These are phyloP conservation scores for Solanum etuberosum DNA, from an alignment of 257 asterid genomes.

Conservation along the genomic window DNA sequence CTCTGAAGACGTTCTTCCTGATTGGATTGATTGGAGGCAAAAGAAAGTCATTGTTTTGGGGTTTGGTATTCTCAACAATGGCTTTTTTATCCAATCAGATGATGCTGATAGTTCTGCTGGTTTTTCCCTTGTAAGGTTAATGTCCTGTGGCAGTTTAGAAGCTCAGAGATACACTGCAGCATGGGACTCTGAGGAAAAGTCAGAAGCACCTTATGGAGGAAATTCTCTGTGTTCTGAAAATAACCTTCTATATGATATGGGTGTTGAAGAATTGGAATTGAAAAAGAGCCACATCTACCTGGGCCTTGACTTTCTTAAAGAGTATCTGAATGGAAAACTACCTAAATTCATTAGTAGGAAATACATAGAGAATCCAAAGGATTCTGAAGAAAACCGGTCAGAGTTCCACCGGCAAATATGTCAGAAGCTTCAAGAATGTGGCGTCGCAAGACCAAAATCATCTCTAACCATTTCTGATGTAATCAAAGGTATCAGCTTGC, in stretches of 20 bases:
- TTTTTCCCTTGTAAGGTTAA: slow-evolving; percentile 42
- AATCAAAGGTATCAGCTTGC: slow-evolving; percentile 40
- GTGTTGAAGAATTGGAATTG: slow-evolving; percentile 16
- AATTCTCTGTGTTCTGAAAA: slow-evolving; percentile 18
- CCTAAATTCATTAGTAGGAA: slow-evolving; percentile 16
- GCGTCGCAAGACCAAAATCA: slow-evolving; percentile 11
- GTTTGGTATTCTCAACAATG: slow-evolving; percentile 41
- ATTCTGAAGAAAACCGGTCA: slow-evolving; percentile 3
- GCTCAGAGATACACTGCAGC: slow-evolving; percentile 46
- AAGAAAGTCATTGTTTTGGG: slow-evolving; percentile 49
- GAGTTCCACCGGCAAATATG: slow-evolving; percentile 29
- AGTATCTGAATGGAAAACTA: slow-evolving; percentile 36
- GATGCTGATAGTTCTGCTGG: slow-evolving; percentile 35
- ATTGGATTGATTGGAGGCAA: slow-evolving; percentile 88
- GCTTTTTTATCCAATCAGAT: slow-evolving; percentile 17
- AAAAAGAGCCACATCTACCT: slow-evolving; percentile 20
- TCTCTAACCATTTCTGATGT: slow-evolving; percentile 13
- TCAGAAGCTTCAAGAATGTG: slow-evolving; percentile 21
- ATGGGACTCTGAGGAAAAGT: slow-evolving; percentile 23
- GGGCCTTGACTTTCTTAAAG: slow-evolving; percentile 36
- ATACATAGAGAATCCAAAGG: slow-evolving; percentile 8
- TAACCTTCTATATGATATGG: slow-evolving; percentile 28
- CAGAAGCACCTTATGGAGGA: slow-evolving; percentile 27
- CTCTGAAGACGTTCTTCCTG: slow-evolving; percentile 32
- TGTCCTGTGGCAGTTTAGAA: slow-evolving; percentile 73